phyloP scores from a whole-genome alignment of 1,139 yeast species.

The Zygosaccharomyces sapae region DNA sequence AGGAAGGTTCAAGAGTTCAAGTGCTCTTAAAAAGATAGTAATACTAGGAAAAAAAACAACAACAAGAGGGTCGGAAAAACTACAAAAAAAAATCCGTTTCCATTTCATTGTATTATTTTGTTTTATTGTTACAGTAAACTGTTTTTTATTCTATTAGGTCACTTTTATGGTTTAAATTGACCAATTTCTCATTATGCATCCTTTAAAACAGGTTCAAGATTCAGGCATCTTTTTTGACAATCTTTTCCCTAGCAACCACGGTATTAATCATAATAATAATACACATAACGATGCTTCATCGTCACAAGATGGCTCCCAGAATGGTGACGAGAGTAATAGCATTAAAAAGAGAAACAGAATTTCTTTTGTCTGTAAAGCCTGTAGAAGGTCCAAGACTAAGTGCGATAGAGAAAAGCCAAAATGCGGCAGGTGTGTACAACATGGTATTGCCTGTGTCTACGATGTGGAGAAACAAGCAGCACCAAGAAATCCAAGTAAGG shows the following conservation, averaged over 20 bases:
- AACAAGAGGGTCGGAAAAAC: too few relatives aligned
- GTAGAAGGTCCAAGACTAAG: slow-evolving; percentile 34
- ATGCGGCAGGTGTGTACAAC: slow-evolving; percentile 33
- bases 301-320: neutral
- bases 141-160: neutral
- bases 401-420: slow-evolving; percentile 35
- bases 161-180: neutral
- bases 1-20: too few relatives aligned
- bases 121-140: too few relatives aligned
- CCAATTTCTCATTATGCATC: neutral
- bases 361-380: slow-evolving; percentile 35
- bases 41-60: too few relatives aligned
- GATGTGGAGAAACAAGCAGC: slow-evolving; percentile 32
- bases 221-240: neutral
- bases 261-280: neutral
- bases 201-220: slow-evolving; percentile 1
- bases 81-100: too few relatives aligned
- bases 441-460: slow-evolving; percentile 30
- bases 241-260: neutral
- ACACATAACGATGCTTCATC: neutral
- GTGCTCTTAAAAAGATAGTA: too few relatives aligned
- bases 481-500: slow-evolving; percentile 35
- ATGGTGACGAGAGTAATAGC: neutral
- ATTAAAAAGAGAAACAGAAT: slow-evolving; percentile 31
- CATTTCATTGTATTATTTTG: too few relatives aligned